phyloP scores from a whole-genome alignment of 2,329 filamentous ascomycete genomes.

The Conoideocrella luteorostrata region DNA sequence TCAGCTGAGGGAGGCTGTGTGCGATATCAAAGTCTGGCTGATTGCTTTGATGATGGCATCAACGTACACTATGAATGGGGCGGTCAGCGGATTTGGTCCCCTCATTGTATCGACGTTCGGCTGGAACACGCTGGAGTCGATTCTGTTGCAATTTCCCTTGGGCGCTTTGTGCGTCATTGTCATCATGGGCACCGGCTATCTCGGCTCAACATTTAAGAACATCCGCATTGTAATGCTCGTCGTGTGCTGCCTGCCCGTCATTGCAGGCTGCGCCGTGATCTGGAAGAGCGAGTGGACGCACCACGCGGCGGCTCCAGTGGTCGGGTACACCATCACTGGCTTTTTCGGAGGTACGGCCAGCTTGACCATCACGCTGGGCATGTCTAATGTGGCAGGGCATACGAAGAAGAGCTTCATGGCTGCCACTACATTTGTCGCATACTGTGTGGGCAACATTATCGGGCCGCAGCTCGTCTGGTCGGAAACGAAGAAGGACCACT shows the following conservation, averaged over 20 bases:
- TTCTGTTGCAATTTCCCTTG: slow-evolving; percentile 69
- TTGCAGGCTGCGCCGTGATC: slow-evolving; percentile 67
- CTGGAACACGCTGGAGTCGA: slow-evolving; percentile 55
- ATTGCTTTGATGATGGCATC: slow-evolving; percentile 63
- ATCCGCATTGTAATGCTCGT: slow-evolving; percentile 60
- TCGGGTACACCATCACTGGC: slow-evolving; percentile 66
- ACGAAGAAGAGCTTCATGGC: slow-evolving; percentile 77
- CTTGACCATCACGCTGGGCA: slow-evolving; percentile 43
- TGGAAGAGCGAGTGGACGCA: slow-evolving; percentile 63
- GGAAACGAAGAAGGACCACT: slow-evolving; percentile 59
- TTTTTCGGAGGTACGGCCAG: slow-evolving; percentile 68
- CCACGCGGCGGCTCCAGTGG: slow-evolving; percentile 59
- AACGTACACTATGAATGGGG: slow-evolving; percentile 66
- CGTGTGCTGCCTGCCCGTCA: slow-evolving; percentile 63
- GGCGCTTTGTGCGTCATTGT: slow-evolving; percentile 61
- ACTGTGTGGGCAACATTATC: slow-evolving; percentile 70
- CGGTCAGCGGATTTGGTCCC: slow-evolving; percentile 63
- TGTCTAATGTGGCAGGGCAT: slow-evolving; percentile 66
- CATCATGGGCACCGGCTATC: slow-evolving; percentile 60
- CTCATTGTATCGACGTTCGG: slow-evolving; percentile 68
- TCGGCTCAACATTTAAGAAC: slow-evolving; percentile 54
- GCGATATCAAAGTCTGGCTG: slow-evolving; percentile 58
- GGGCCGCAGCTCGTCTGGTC: slow-evolving; percentile 65
- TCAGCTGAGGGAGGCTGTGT: slow-evolving; percentile 51
- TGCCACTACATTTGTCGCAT: slow-evolving; percentile 66